These are phyloP conservation scores for Polyplosphaeria fusca DNA, from an alignment of 495 filamentous ascomycete genomes.

Conservation along the genomic window DNA sequence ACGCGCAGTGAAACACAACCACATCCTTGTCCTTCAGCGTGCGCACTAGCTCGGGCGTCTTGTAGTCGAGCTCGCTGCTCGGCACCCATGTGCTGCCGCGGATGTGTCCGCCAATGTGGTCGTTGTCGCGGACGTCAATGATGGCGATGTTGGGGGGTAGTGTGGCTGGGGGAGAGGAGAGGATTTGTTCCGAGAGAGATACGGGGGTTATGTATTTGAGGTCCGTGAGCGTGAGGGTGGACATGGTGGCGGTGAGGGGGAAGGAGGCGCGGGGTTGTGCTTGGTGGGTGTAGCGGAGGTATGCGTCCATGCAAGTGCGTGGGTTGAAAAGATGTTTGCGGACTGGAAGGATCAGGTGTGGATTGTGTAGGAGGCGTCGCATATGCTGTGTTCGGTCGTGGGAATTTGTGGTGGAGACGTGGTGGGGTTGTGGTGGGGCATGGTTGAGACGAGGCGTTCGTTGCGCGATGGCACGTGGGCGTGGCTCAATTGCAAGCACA, in stretches of 20 bases:
- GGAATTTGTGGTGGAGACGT: background rate
- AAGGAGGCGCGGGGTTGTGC: constrained; percentile 1
- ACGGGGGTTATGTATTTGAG: constrained; percentile 22
- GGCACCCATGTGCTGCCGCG: constrained; percentile 68
- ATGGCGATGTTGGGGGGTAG: constrained; percentile 54
- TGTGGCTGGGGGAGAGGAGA: constrained; percentile 1
- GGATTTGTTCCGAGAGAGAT: constrained; percentile 23
- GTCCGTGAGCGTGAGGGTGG: constrained; percentile 16
- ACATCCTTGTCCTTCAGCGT: constrained; percentile 72
- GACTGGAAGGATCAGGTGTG: background rate
- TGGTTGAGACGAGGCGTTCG: background rate
- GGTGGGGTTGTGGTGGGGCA: constrained; percentile 3
- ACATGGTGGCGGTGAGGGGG: constrained; percentile 15
- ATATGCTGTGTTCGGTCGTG: background rate
- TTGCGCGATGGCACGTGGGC: constrained; percentile 15
- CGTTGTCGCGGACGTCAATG: constrained; percentile 86
- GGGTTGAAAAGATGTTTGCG: background rate
- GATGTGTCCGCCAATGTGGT: constrained; percentile 94
- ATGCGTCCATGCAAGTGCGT: constrained; percentile 17
- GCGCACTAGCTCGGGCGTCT: constrained; percentile 76
- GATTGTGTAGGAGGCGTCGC: background rate
- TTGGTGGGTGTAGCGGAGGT: constrained; percentile 26
- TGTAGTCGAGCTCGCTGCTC: constrained; percentile 65
- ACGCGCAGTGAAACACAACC: constrained; percentile 93
- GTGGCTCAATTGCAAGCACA: background rate